Conservation (phyloP, 164 flowering plant species). For the Vitis cinerea region DNA sequence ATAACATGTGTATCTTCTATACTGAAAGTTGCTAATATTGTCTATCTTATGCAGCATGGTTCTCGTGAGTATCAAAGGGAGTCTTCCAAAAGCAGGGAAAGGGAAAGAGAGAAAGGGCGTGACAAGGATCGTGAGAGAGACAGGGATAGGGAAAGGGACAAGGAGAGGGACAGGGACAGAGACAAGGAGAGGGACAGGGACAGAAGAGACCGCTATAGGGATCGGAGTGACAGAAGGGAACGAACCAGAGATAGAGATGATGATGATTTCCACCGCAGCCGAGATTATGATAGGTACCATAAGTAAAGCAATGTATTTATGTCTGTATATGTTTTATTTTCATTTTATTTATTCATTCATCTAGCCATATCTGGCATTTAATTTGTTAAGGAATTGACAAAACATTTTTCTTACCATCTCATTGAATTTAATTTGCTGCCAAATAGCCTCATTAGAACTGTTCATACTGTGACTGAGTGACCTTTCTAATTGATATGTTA, state of each 20-base stretch:
- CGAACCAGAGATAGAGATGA: constrained; percentile 60
- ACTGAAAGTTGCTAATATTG: neutral
- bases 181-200: constrained; percentile 17
- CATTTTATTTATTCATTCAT: neutral
- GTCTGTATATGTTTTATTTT: neutral
- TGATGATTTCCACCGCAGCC: constrained; percentile 56
- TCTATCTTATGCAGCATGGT: constrained; percentile 37
- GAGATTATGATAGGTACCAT: constrained; percentile 66
- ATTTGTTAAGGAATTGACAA: too few species aligned
- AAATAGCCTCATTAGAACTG: too few species aligned
- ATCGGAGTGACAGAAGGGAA: constrained; percentile 59
- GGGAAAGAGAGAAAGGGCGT: constrained; percentile 49
- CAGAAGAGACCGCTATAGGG: constrained; percentile 20
- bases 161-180: constrained; percentile 25
- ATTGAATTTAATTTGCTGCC: too few species aligned
- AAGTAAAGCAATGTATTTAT: neutral
- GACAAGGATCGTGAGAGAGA: constrained; percentile 34
- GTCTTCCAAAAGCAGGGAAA: constrained; percentile 64
- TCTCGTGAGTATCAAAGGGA: constrained; percentile 60
- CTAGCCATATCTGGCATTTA: neutral
- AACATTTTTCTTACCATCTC: too few species aligned
- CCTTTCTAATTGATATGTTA: too few species aligned
- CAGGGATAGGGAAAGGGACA: constrained; percentile 27
- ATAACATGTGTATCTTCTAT: too few species aligned
- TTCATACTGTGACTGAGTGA: too few species aligned